These are phyloP conservation scores for Cyberlindnera maritima DNA, from an alignment of 805 yeast genomes.

Conservation along the genomic window DNA sequence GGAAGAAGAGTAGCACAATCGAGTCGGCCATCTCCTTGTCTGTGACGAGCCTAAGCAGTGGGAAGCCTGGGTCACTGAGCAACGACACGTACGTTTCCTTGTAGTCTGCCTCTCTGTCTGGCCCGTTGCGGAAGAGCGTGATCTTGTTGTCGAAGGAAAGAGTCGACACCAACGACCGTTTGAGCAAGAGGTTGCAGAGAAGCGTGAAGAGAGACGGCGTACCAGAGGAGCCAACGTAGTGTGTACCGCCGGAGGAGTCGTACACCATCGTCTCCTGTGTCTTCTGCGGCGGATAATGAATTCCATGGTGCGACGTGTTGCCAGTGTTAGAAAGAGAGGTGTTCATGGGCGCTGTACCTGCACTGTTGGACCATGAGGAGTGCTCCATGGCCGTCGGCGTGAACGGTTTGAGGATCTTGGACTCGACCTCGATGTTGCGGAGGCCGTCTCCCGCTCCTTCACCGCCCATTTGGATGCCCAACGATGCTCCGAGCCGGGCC, in stretches of 20 bases:
- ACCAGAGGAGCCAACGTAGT: conserved; percentile 46
- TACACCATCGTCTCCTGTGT: conserved; percentile 33
- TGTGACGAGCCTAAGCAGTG: conserved; percentile 33
- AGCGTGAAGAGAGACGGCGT: conserved; percentile 43
- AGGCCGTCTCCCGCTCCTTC: conserved; percentile 9
- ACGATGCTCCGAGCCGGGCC: conserved; percentile 28
- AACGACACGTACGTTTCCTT: conserved; percentile 14
- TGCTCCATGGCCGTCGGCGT: conserved; percentile 14
- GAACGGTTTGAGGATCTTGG: conserved; percentile 23
- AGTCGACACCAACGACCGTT: conserved; percentile 33
- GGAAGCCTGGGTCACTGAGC: conserved; percentile 31
- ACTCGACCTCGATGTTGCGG: conserved; percentile 19
- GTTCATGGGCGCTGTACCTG: too few relatives aligned
- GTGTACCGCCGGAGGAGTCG: conserved; percentile 45
- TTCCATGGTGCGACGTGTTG: neutral
- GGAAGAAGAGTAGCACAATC: conserved; percentile 38
- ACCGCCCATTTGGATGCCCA: conserved; percentile 23
- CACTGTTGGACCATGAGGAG: neutral
- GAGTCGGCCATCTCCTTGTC: conserved; percentile 34
- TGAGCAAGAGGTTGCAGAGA: conserved; percentile 39
- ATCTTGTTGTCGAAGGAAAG: conserved; percentile 34
- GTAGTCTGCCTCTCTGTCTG: conserved; percentile 13
- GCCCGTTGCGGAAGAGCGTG: conserved; percentile 20
- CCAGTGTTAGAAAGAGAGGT: too few relatives aligned
- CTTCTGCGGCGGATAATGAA: conserved; percentile 1